Evolutionary conservation across 2,329 filamentous ascomycete species (phyloP).

Genomic region (Xylariaceae sp.): DNA sequence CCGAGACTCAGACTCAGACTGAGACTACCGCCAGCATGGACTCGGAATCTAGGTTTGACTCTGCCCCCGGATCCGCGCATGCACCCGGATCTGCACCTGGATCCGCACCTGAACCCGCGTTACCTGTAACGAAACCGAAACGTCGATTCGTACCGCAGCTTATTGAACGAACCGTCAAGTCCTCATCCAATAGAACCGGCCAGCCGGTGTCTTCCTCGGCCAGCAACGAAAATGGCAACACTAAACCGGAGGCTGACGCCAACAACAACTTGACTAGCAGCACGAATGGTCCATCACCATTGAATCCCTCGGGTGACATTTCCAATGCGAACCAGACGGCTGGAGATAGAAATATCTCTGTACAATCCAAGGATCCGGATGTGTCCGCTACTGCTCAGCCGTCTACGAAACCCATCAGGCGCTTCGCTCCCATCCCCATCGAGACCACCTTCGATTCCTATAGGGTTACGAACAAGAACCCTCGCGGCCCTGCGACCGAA

Average conservation of each 20-base stretch:
- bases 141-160: constrained; percentile 33
- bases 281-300: not conserved
- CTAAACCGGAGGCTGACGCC: not conserved
- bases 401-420: constrained; percentile 35
- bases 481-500: constrained; percentile 51
- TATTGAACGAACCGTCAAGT: constrained; percentile 32
- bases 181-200: constrained; percentile 24
- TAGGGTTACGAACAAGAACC: constrained; percentile 39
- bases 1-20: not conserved
- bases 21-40: constrained; percentile 2
- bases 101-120: constrained; percentile 13
- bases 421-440: constrained; percentile 64
- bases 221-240: not conserved
- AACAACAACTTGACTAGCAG: constrained; percentile 19
- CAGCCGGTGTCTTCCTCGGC: not conserved
- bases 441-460: constrained; percentile 64
- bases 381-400: constrained; percentile 22
- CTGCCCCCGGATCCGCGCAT: constrained; percentile 8
- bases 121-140: constrained; percentile 27
- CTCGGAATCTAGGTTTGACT: constrained; percentile 2
- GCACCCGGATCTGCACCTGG: constrained; percentile 4
- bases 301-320: not conserved
- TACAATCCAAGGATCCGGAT: constrained; percentile 28
- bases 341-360: constrained; percentile 30
- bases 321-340: constrained; percentile 23